Conservation (phyloP, 108 stramenopile species). For the Seminavis robusta region DNA sequence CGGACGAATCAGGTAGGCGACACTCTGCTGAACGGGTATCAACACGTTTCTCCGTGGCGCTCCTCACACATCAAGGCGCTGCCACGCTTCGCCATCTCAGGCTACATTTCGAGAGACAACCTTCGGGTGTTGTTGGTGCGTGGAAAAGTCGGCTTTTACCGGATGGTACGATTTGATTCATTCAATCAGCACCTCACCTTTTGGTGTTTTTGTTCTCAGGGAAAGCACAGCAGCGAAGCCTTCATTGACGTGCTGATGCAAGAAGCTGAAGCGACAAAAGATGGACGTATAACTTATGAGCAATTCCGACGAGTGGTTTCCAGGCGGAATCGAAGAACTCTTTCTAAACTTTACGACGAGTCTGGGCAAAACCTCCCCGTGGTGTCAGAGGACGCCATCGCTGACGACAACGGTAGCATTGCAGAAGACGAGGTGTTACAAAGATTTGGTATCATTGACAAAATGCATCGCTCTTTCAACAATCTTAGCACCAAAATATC, state of each 20-base stretch:
- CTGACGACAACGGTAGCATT: background rate
- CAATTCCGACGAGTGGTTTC: constrained; percentile 19
- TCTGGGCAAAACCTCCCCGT: too few species aligned
- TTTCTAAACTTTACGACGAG: background rate
- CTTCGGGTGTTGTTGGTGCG: constrained; percentile 43
- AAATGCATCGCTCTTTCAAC: too few species aligned
- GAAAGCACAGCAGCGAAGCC: background rate
- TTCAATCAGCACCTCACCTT: too few species aligned
- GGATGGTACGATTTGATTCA: too few species aligned
- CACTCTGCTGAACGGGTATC: too few species aligned
- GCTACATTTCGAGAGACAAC: constrained; percentile 64
- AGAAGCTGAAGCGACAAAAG: constrained; percentile 9
- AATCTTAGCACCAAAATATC: too few species aligned
- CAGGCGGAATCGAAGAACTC: background rate
- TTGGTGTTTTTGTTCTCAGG: too few species aligned
- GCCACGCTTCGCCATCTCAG: too few species aligned
- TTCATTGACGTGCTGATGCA: constrained; percentile 18
- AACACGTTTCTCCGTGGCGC: too few species aligned
- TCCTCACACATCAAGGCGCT: too few species aligned
- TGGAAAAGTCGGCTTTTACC: too few species aligned
- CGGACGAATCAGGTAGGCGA: constrained; percentile 62
- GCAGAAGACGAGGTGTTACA: background rate
- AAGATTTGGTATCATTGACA: background rate
- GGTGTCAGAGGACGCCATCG: too few species aligned
- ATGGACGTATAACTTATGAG: constrained; percentile 19